Base-by-base conservation (phyloP, 768 basidiomycete species). In the Mycena rosella region DNA sequence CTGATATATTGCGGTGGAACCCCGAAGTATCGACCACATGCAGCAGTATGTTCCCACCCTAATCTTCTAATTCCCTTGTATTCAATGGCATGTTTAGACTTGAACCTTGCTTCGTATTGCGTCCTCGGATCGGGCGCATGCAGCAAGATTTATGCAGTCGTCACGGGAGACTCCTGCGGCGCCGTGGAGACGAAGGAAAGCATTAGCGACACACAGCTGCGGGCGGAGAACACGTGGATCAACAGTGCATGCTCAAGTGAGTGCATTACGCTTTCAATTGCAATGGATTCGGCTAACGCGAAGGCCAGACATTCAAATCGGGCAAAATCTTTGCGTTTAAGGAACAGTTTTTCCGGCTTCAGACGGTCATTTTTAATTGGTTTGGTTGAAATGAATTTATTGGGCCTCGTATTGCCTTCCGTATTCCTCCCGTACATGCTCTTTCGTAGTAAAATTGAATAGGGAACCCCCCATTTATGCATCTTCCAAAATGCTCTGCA, bases 1-100 rank as follows among this genome's bases (percentile, higher is more conserved):
- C 57, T 13, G 56, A 65, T 36, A 60, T 65, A 36, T 36, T 65
- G 2, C 44, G 47, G 24, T 65, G 55, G 64, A 65, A 65, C 26
- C 64, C 64, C 5, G 63, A 65, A 40, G 36, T 65, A 3, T 24
- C 63, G 24, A 55, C 55, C 20, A 65, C 63, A 14, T 65, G 63
- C 38, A 51, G 63, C 47, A 65, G 63, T 65, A 22, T 4, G 63
- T 5, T 5, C 2, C 24, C 47, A 38, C 26, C 20, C 10, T 48
- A 2, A 24, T 11, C 3, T 29, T 2, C 15, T 2, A 42, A 26
- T 32, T 20, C 29, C 15, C 3, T 15, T 38, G 8, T 38, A 38
- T 38, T 15, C 38, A 38, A 10, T 14, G 32, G 7, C 14, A 9
- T 38, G 15, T 38, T 7, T 38, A 59, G 57, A 59, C 22, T 32